These are phyloP conservation scores for Blastomyces gilchristii DNA, from an alignment of 2,329 filamentous ascomycete genomes.

Conservation along the genomic window DNA sequence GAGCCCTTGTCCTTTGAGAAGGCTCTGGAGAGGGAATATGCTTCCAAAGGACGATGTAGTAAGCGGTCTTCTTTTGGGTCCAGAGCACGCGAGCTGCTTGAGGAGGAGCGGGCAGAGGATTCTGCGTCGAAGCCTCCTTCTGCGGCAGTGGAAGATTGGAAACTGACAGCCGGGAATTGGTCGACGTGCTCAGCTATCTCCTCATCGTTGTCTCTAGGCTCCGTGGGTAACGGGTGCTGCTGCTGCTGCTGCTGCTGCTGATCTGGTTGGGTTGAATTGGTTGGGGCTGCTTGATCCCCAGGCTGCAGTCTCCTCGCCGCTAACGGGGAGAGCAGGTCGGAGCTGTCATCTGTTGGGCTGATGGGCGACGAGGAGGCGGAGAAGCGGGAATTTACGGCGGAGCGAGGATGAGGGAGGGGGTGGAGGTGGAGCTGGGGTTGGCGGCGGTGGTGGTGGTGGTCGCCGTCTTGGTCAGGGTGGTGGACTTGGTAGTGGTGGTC, in stretches of 20 bases:
- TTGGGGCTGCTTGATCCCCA: background rate
- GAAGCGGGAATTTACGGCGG: slow-evolving; percentile 8
- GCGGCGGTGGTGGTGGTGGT: background rate
- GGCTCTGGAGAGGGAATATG: slow-evolving; percentile 15
- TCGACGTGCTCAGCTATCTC: slow-evolving; percentile 2
- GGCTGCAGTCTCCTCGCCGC: background rate
- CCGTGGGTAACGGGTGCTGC: background rate
- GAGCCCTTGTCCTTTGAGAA: slow-evolving; percentile 11
- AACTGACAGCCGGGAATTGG: slow-evolving; percentile 6
- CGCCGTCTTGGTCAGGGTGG: too few species aligned
- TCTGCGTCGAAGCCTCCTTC: slow-evolving; percentile 7
- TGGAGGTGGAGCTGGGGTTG: slow-evolving; percentile 12
- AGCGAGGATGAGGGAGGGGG: slow-evolving; percentile 19
- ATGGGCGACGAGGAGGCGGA: slow-evolving; percentile 18
- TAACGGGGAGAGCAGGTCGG: slow-evolving; percentile 2
- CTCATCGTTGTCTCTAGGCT: background rate
- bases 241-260: background rate
- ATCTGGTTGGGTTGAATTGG: background rate
- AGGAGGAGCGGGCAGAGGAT: slow-evolving; percentile 12
- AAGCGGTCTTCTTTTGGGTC: slow-evolving; percentile 8
- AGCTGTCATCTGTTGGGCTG: slow-evolving; percentile 15
- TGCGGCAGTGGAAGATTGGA: background rate
- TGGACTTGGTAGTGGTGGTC: too few species aligned
- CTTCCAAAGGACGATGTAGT: slow-evolving; percentile 1
- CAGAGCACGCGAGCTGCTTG: slow-evolving; percentile 11